These are phyloP conservation scores for Trametes sp. DNA, from an alignment of 1,284 basidiomycete species.

Conservation along the genomic window DNA sequence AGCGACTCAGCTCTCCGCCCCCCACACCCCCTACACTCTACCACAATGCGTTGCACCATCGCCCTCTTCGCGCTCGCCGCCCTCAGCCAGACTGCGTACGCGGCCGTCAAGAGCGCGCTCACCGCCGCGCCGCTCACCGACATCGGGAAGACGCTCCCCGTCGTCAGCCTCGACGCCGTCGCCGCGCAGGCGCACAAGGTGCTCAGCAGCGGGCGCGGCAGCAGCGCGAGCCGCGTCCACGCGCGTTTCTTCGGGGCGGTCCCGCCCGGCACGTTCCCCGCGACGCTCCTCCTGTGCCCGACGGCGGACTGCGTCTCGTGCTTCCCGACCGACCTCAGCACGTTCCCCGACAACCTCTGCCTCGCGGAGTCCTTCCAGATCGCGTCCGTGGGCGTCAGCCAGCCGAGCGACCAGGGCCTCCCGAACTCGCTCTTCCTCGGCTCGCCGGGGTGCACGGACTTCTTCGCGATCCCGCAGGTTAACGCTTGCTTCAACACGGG, in stretches of 20 bases:
- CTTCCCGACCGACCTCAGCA: constrained; percentile 13
- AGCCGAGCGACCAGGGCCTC: constrained; percentile 22
- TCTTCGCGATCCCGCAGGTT: constrained; percentile 20
- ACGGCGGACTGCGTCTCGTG: constrained; percentile 11
- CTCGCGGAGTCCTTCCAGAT: constrained; percentile 1
- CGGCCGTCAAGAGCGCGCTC: not conserved
- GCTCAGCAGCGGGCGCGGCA: not conserved
- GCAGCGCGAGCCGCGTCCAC: not conserved
- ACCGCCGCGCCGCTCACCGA: not conserved
- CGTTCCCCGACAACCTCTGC: constrained; percentile 6
- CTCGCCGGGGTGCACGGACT: constrained; percentile 11
- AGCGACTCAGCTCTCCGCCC: no score
- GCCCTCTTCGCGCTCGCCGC: constrained; percentile 3
- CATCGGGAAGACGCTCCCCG: constrained; percentile 8
- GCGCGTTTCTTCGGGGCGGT: not conserved
- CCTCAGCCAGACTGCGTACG: constrained; percentile 3
- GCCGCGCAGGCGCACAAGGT: not conserved
- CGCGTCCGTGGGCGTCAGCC: constrained; percentile 15
- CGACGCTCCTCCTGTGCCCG: constrained; percentile 17
- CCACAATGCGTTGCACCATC: not conserved
- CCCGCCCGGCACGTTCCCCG: constrained; percentile 5
- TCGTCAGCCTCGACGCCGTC: not conserved
- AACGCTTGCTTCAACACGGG: constrained; percentile 27
- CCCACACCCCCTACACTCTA: not conserved
- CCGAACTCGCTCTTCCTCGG: constrained; percentile 19